Base-by-base conservation (phyloP, 441 rosid genomes). In the Kokia cookei region DNA sequence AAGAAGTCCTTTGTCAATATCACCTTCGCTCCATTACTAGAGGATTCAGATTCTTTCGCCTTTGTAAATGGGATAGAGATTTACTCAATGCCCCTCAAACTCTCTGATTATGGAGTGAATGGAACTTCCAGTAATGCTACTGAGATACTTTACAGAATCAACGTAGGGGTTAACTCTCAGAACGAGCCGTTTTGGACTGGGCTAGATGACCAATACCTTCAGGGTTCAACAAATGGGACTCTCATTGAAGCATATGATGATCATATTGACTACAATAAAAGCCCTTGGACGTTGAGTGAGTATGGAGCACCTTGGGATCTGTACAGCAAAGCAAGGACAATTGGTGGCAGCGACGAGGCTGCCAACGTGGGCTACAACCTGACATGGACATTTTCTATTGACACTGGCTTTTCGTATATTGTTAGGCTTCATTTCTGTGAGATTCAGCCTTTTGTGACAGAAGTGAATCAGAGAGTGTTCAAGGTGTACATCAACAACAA, bases 401-500 rank as follows among this genome's bases (percentile, higher is more conserved):
- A 90, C 69, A 75, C 84, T 11, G 83, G 82, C 37, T 90, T 89
- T 77, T 81, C 82, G 0, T 92, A 90, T 65, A 58, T 85, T 5
- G 61, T 89, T 19, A 81, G 93, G 84, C 77, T 90, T 10, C 93
- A 90, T 84, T 92, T 90, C 81, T 88, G 91, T 7, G 97, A 90
- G 53, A 78, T 83, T 80, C 67, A 78, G 11, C 55, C 70, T 1
- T 2, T 19, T 0, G 47, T 53, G 12, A 60, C 66, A 0, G 82
- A 73, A 61, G 55, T 76, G 27, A 89, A 92, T 48, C 90, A 89
- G 79, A 84, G 85, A 66, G 83, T 80, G 8, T 90, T 89, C 79
- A 76, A 86, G 75, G 80, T 90, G 40, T 81, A 76, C 78, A 79
- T 92, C 78, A 90, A 89, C 77, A 74, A 84, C 58, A 1, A 32